Conservation (phyloP, 2,329 filamentous ascomycete genomes). For the Lachnellula subtilissima region DNA sequence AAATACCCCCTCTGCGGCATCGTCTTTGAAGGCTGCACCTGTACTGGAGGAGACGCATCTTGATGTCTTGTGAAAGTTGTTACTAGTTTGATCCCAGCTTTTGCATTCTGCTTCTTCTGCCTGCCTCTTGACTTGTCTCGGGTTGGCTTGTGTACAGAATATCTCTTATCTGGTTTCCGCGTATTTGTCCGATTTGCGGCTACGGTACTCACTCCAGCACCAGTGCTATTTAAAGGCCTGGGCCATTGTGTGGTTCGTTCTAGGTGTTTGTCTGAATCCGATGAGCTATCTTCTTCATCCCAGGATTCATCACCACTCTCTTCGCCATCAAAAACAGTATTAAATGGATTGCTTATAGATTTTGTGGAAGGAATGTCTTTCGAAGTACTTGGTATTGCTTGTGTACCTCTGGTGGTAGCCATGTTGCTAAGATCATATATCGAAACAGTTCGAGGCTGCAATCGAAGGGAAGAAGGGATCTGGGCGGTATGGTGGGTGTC, state of each 20-base stretch:
- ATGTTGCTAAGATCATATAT: slow-evolving; percentile 11
- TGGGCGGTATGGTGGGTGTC: neutral
- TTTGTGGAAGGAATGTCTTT: slow-evolving; percentile 10
- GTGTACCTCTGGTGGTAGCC: slow-evolving; percentile 9
- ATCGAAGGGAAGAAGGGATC: neutral
- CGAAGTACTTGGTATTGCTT: slow-evolving; percentile 3
- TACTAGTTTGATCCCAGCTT: slow-evolving; percentile 62
- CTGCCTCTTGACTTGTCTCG: slow-evolving; percentile 52
- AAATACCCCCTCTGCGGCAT: slow-evolving; percentile 23
- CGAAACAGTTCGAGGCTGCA: neutral
- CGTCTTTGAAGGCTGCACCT: slow-evolving; percentile 26
- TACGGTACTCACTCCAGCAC: slow-evolving; percentile 9
- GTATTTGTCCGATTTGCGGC: slow-evolving; percentile 12
- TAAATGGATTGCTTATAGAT: slow-evolving; percentile 21
- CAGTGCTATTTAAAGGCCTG: slow-evolving; percentile 13
- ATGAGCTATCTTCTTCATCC: slow-evolving; percentile 23
- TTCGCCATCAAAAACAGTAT: slow-evolving; percentile 21
- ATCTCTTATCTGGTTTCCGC: slow-evolving; percentile 21
- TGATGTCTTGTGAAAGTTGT: slow-evolving; percentile 56
- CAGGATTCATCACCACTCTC: slow-evolving; percentile 29
- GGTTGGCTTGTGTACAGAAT: slow-evolving; percentile 33
- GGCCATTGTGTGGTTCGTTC: slow-evolving; percentile 21
- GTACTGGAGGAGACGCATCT: slow-evolving; percentile 42
- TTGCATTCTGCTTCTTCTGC: slow-evolving; percentile 56
- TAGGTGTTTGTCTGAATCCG: neutral